Evolutionary conservation across 495 filamentous ascomycete genomes (phyloP).

Genomic region (Endocarpon pusillum): DNA sequence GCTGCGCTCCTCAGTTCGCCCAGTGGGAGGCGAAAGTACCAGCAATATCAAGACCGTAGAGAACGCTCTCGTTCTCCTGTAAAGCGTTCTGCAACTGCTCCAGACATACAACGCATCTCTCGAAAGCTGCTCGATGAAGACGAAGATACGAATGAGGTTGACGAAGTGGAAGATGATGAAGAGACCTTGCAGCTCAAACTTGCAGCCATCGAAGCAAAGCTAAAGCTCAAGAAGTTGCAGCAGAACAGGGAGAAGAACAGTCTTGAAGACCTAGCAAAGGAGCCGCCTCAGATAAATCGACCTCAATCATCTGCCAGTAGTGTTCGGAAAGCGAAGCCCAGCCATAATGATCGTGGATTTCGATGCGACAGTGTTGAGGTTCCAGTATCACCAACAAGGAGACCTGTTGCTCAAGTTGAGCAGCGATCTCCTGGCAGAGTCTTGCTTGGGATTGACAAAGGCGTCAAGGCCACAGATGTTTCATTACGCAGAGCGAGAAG

Average conservation of each 20-base stretch:
- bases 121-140: constrained; percentile 24
- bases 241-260: constrained; percentile 29
- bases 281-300: no score
- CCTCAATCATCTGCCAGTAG: constrained; percentile 10
- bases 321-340: constrained; percentile 13
- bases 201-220: constrained; percentile 65
- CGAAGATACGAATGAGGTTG: constrained; percentile 22
- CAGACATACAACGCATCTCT: constrained; percentile 20
- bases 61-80: constrained; percentile 51
- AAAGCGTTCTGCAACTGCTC: constrained; percentile 28
- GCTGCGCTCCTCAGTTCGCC: constrained; percentile 72
- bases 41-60: constrained; percentile 42
- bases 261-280: constrained; percentile 4
- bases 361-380: constrained; percentile 43
- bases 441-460: constrained; percentile 79
- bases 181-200: constrained; percentile 72
- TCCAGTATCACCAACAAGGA: constrained; percentile 58
- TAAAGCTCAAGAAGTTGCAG: constrained; percentile 79
- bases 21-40: constrained; percentile 51
- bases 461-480: constrained; percentile 61
- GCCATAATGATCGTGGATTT: constrained; percentile 8
- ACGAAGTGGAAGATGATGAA: constrained; percentile 71
- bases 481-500: constrained; percentile 62
- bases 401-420: constrained; percentile 25
- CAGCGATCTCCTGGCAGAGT: constrained; percentile 67